Evolutionary conservation across 805 yeast genomes (phyloP).

Genomic region (Ogataea methylovora): DNA sequence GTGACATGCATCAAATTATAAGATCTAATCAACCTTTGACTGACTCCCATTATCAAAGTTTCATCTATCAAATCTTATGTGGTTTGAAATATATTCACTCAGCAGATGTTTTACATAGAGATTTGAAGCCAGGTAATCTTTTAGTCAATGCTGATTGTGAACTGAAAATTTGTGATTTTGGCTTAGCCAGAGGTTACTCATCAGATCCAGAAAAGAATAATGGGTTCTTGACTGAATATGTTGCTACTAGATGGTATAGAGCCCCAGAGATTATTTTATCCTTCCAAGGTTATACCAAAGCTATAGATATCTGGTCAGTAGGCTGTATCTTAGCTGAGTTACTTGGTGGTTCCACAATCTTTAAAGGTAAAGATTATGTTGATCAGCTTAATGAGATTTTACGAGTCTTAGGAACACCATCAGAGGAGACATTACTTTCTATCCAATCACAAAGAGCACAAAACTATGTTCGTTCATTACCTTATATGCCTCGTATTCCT

Average conservation of each 20-base stretch:
- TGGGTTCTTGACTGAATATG: slow-evolving; percentile 95
- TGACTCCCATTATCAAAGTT: slow-evolving; percentile 91
- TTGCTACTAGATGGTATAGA: slow-evolving; percentile 97
- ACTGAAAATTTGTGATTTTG: slow-evolving; percentile 93
- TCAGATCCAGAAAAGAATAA: slow-evolving; percentile 76
- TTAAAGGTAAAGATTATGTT: slow-evolving; percentile 93
- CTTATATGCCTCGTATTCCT: slow-evolving; percentile 75
- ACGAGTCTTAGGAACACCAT: slow-evolving; percentile 87
- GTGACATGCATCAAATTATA: slow-evolving; percentile 97
- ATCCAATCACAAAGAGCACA: slow-evolving; percentile 88
- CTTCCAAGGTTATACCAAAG: slow-evolving; percentile 90
- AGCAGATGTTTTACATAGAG: slow-evolving; percentile 93
- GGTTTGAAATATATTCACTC: slow-evolving; percentile 93
- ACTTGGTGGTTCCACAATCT: slow-evolving; percentile 83
- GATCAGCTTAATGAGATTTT: slow-evolving; percentile 89
- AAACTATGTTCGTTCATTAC: slow-evolving; percentile 81
- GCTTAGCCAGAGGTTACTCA: slow-evolving; percentile 87
- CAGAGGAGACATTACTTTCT: slow-evolving; percentile 55
- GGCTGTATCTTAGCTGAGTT: slow-evolving; percentile 96
- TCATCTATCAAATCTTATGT: slow-evolving; percentile 84
- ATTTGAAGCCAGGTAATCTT: slow-evolving; percentile 88
- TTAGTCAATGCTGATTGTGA: slow-evolving; percentile 96
- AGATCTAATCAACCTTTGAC: slow-evolving; percentile 89
- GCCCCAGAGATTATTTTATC: slow-evolving; percentile 97
- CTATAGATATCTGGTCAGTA: slow-evolving; percentile 96